Evolutionary conservation across 108 stramenopile species (phyloP), one percentile per base, ranked within the genome.

Genomic region (Pseudonitzschia delicatissima): DNA sequence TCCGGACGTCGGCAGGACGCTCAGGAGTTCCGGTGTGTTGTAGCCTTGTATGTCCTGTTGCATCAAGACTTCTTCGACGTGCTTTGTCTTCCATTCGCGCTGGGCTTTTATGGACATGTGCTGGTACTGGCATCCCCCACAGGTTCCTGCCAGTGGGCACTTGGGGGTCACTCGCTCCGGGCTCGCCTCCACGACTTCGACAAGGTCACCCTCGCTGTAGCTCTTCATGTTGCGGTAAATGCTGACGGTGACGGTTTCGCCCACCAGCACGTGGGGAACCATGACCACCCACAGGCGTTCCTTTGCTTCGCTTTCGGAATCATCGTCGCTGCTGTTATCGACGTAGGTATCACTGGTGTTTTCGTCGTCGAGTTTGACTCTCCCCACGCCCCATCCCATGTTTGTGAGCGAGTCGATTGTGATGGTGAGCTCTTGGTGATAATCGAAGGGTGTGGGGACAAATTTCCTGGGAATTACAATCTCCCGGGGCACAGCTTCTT

Each of bases 111-210:
- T 82, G 7, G 72, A 67, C 66, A 97, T 81, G 64, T 99, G 98
- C 67, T 99, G 98, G 65, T 94, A 96, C 73, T 99, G 98, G 63
- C 98, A 99, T 52, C 98, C 98, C 39, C 97, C 97, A 73, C 98
- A 99, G 11, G 66, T 69, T 5, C 67, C 81, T 28, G 89, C 90
- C 32, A 96, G 74, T 17, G 80, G 34, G 69, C 98, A 99, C 34
- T 55, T 57, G 7, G 98, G 97, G 42, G 78, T 71, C 1, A 96
- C 81, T 1, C 98, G 84, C 37, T 83, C 76, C 3, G 92, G 70
- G 32, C 87, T 88, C 12, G 93, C 65, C 61, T 89, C 77, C 9
- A 96, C 3, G 3, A 99, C 84, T 57, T 85, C 69, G 0, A 96
- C 53, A 11, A 97, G 59, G 69, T 96, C 95, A 20, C 94, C 97